phyloP scores from a whole-genome alignment of 768 basidiomycete genomes.

The Phylloporus arenicola region DNA sequence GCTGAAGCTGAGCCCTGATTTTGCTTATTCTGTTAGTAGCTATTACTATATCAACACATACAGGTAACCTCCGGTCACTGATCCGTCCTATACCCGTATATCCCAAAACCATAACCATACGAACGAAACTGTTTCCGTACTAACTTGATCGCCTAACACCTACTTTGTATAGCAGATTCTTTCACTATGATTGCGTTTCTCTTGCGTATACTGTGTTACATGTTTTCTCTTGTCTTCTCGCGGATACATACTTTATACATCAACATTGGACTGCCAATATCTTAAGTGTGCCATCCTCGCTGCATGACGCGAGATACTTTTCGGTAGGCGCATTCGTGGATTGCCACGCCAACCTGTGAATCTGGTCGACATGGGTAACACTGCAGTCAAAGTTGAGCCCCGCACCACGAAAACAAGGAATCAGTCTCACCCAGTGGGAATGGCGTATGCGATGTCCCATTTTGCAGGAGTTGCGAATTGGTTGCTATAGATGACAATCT shows the following conservation, averaged over 20 bases:
- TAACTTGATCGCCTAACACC: slow-evolving; percentile 29
- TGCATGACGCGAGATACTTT: slow-evolving; percentile 73
- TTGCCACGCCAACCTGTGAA: slow-evolving; percentile 81
- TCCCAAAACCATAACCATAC: slow-evolving; percentile 31
- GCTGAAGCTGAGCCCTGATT: slow-evolving; percentile 30
- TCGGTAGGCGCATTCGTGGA: slow-evolving; percentile 33
- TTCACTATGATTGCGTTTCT: slow-evolving; percentile 12
- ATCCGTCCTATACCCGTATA: slow-evolving; percentile 68
- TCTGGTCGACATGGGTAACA: slow-evolving; percentile 67
- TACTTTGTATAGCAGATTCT: slow-evolving; percentile 60
- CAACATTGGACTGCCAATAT: slow-evolving; percentile 58
- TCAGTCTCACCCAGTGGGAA: slow-evolving; percentile 48
- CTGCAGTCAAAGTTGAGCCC: slow-evolving; percentile 35
- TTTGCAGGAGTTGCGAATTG: slow-evolving; percentile 23
- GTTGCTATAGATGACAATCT: slow-evolving; percentile 58
- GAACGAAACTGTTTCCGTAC: slow-evolving; percentile 62
- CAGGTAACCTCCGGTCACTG: slow-evolving; percentile 31
- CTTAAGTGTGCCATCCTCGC: slow-evolving; percentile 89
- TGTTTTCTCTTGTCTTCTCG: slow-evolving; percentile 25
- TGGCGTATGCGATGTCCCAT: slow-evolving; percentile 44
- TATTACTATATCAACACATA: slow-evolving; percentile 42
- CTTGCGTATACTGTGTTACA: slow-evolving; percentile 26
- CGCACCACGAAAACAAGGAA: neutral
- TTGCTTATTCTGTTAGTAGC: slow-evolving; percentile 39
- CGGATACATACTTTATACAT: slow-evolving; percentile 40